Conservation (phyloP, 768 basidiomycete species). For the Infundibulicybe gibba region DNA sequence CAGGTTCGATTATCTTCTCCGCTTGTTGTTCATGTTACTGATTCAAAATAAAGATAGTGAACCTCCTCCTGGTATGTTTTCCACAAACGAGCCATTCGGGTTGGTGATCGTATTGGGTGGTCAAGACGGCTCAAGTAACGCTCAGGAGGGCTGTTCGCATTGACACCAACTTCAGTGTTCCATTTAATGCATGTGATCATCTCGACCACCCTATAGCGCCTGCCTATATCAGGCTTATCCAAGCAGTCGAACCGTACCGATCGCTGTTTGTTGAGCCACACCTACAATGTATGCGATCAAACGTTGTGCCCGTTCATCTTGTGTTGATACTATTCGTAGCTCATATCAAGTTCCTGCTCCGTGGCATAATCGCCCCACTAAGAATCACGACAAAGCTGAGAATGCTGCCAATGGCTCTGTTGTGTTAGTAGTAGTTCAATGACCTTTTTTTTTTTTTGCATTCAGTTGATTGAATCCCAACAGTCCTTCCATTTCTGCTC, state of each 20-base stretch:
- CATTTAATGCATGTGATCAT: conserved; percentile 27
- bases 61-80: conserved; percentile 38
- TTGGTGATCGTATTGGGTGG: neutral
- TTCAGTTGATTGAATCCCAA: no score
- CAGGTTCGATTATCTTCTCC: conserved; percentile 30
- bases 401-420: no score
- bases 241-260: conserved; percentile 22
- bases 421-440: no score
- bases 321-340: conserved; percentile 4
- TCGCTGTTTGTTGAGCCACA: conserved; percentile 29
- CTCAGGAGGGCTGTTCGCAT: conserved; percentile 24
- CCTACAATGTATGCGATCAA: conserved; percentile 21
- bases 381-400: neutral
- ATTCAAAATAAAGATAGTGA: conserved; percentile 36
- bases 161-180: conserved; percentile 10
- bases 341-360: conserved; percentile 4
- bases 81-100: neutral
- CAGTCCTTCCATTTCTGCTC: no score
- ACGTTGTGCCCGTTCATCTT: neutral
- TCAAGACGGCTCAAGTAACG: conserved; percentile 33
- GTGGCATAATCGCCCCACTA: neutral
- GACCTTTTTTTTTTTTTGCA: no score
- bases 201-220: conserved; percentile 25
- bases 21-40: conserved; percentile 6
- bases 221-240: conserved; percentile 31